Evolutionary conservation across 2,329 filamentous ascomycete species (phyloP).

Genomic region (Rhynchosporium agropyri): DNA sequence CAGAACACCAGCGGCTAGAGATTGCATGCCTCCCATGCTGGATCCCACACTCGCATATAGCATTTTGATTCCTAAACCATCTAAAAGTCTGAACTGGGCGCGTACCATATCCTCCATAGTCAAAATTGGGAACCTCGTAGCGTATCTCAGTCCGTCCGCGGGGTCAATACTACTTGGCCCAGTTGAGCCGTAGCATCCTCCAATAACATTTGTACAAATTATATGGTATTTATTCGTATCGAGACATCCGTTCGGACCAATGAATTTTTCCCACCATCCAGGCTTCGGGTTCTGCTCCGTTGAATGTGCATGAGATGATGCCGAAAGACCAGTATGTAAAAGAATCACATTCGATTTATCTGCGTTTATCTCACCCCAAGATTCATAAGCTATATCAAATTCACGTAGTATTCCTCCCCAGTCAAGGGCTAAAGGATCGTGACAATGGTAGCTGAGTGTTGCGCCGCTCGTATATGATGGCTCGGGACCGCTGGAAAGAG

Average conservation of each 20-base stretch:
- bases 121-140: constrained; percentile 91
- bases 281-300: constrained; percentile 84
- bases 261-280: constrained; percentile 99
- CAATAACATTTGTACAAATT: constrained; percentile 95
- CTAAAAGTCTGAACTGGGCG: constrained; percentile 88
- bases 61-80: constrained; percentile 72
- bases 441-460: constrained; percentile 76
- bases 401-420: constrained; percentile 92
- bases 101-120: constrained; percentile 98
- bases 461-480: constrained; percentile 90
- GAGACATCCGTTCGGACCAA: constrained; percentile 80
- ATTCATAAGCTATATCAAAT: constrained; percentile 90
- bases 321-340: constrained; percentile 89
- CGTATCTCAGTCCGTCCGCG: constrained; percentile 83
- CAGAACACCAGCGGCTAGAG: constrained; percentile 80
- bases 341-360: constrained; percentile 88
- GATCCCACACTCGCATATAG: constrained; percentile 92
- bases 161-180: constrained; percentile 86
- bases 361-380: constrained; percentile 81
- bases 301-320: constrained; percentile 95
- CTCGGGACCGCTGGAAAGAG: constrained; percentile 78
- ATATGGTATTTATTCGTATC: constrained; percentile 92
- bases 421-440: constrained; percentile 78
- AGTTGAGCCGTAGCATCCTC: constrained; percentile 94
- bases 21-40: constrained; percentile 99